Evolutionary conservation across 129 eudicot genomes (phyloP).

Genomic region (Scalesia atractyloides): DNA sequence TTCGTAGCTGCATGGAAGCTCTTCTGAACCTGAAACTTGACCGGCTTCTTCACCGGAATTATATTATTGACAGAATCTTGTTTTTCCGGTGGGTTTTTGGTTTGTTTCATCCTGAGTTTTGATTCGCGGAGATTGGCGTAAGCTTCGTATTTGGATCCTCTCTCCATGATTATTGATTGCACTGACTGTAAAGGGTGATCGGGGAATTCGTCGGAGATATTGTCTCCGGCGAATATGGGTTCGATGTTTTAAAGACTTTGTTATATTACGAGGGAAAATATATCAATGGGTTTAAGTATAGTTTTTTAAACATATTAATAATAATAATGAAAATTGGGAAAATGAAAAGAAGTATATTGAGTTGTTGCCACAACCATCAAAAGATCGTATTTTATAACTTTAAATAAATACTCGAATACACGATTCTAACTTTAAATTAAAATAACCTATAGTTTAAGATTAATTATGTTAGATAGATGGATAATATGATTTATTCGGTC

Average conservation of each 20-base stretch:
- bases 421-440: too few relatives aligned
- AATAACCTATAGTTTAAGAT: too few relatives aligned
- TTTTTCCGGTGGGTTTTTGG: slow-evolving; percentile 6
- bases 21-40: slow-evolving; percentile 3
- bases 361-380: too few relatives aligned
- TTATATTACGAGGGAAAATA: neutral
- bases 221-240: neutral
- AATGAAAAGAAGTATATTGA: too few relatives aligned
- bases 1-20: slow-evolving; percentile 9
- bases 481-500: too few relatives aligned
- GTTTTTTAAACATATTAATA: too few relatives aligned
- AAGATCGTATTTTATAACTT: too few relatives aligned
- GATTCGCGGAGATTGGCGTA: slow-evolving; percentile 26
- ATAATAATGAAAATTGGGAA: too few relatives aligned
- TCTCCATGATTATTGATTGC: slow-evolving; percentile 13
- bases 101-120: slow-evolving; percentile 27
- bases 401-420: too few relatives aligned
- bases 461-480: too few relatives aligned
- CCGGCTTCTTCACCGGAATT: slow-evolving; percentile 13
- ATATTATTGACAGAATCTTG: neutral
- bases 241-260: neutral
- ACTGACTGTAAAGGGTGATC: too few relatives aligned
- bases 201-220: neutral
- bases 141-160: slow-evolving; percentile 33
- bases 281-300: neutral